These are phyloP conservation scores for Tetragonia tetragonoides DNA, from an alignment of 148 eudicot genomes.

Conservation along the genomic window DNA sequence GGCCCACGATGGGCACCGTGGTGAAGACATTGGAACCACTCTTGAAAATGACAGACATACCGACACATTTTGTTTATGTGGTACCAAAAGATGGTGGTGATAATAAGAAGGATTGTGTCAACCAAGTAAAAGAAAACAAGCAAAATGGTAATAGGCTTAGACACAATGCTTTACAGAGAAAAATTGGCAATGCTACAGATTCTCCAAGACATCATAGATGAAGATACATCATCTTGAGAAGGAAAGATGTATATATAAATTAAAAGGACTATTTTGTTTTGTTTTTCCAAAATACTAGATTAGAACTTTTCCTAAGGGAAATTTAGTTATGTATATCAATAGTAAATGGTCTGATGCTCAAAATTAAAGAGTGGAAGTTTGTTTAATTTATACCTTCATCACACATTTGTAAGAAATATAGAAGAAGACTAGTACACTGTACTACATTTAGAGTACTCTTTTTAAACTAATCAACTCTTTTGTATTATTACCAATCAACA, in stretches of 20 bases:
- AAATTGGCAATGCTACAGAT: neutral
- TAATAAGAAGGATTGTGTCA: neutral
- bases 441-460: too few relatives aligned
- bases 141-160: conserved; percentile 13
- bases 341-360: neutral
- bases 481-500: too few relatives aligned
- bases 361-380: neutral
- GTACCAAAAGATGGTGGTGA: conserved; percentile 23
- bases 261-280: neutral
- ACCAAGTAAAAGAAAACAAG: neutral
- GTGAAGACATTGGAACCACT: conserved; percentile 42
- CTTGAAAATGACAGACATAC: conserved; percentile 31
- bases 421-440: neutral
- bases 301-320: neutral
- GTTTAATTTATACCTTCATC: too few relatives aligned
- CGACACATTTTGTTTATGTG: conserved; percentile 36
- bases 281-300: neutral
- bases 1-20: conserved; percentile 54
- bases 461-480: too few relatives aligned
- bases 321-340: conserved; percentile 2
- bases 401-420: too few relatives aligned
- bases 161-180: conserved; percentile 9
- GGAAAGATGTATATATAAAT: conserved; percentile 1
- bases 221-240: neutral
- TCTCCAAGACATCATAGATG: conserved; percentile 8